Evolutionary conservation across 2,329 filamentous ascomycete genomes (phyloP), one percentile per base, ranked within the genome.

Genomic region (Cladophialophora chaetospira): DNA sequence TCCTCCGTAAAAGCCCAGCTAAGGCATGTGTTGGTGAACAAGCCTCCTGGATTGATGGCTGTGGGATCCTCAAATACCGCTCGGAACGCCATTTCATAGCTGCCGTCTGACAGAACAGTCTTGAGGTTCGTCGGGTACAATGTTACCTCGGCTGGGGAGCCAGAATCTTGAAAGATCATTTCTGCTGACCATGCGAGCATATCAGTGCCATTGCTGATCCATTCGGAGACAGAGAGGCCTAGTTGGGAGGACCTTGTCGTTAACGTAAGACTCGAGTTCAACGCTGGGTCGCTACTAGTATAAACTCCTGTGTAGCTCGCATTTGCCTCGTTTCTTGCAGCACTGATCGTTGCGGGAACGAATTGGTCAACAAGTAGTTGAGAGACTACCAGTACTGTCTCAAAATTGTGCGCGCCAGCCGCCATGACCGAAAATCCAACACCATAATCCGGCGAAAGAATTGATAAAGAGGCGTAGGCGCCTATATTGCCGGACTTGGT

Each of bases 401-500:
- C 8, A 31, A 11, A n/a, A 17, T 23, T 25, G n/a, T 13, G 31
- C 13, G 15, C 13, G 15, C 55, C 66, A 0, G 69, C 69, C 2
- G 67, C 58, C 2, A 75, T 62, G 15, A 75, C 67, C 4, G 65
- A 68, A 48, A 71, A 72, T 5, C 73, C 73, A 17, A 71, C 60
- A 25, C 68, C 66, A 43, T 66, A 71, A 51, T 72, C 70, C 0
- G 73, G 72, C 6, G 72, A 55, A 11, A 74, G 61, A 3, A 68
- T 69, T 9, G 73, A 40, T 26, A 67, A 70, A 15, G 70, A 67
- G 26, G 65, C 67, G 61, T 73, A 75, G 3, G 61, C 53, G n/a
- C 71, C 71, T 3, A 70, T 36, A 51, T 66, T 58, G 11, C 71
- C 71, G 3, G 64, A 53, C 51, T 72, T 72, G 29, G 70, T 71